Conservation (phyloP, 352 stramenopile genomes). For the Albugo candida region DNA sequence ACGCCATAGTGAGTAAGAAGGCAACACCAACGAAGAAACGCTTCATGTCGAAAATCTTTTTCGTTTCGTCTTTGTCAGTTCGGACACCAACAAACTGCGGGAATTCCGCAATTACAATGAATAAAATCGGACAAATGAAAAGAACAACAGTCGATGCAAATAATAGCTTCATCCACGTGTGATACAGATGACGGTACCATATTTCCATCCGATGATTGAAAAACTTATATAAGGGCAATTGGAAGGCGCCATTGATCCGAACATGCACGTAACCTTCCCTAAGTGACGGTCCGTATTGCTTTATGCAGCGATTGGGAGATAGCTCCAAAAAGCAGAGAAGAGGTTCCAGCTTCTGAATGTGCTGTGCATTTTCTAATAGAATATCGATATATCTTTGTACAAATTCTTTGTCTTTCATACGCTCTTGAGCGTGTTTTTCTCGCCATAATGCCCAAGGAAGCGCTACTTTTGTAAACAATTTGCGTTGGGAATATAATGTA, state of each 20-base stretch:
- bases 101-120: slow-evolving; percentile 53
- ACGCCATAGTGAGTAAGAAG: slow-evolving; percentile 30
- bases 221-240: slow-evolving; percentile 67
- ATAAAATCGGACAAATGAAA: slow-evolving; percentile 56
- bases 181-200: slow-evolving; percentile 67
- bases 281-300: slow-evolving; percentile 50
- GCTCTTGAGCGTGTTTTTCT: slow-evolving; percentile 59
- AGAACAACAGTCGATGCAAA: slow-evolving; percentile 65
- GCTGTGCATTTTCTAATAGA: slow-evolving; percentile 28
- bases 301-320: slow-evolving; percentile 53
- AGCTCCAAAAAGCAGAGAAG: slow-evolving; percentile 65
- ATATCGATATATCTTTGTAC: slow-evolving; percentile 54
- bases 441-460: slow-evolving; percentile 64
- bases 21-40: slow-evolving; percentile 23
- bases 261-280: slow-evolving; percentile 81
- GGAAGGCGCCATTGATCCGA: slow-evolving; percentile 72
- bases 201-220: slow-evolving; percentile 68
- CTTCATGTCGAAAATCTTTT: slow-evolving; percentile 25
- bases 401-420: slow-evolving; percentile 34
- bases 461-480: slow-evolving; percentile 18
- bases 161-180: slow-evolving; percentile 66
- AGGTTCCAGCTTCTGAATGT: slow-evolving; percentile 59
- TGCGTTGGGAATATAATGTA: slow-evolving; percentile 10
- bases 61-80: slow-evolving; percentile 22
- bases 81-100: slow-evolving; percentile 7